Base-by-base conservation (phyloP, 2,329 filamentous ascomycete genomes). In the Ilyonectria sp. region DNA sequence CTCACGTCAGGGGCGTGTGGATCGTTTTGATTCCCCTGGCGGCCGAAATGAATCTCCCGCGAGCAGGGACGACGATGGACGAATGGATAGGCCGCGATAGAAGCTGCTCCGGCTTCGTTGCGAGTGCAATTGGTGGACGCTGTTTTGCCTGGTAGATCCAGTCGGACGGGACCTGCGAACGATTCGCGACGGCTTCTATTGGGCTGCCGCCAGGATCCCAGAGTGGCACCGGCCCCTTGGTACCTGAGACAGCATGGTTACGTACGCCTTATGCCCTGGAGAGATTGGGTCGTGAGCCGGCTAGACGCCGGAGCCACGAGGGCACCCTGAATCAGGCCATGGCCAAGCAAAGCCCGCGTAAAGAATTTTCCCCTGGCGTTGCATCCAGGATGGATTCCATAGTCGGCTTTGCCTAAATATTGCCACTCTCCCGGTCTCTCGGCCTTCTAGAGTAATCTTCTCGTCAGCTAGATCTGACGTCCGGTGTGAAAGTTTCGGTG, bases 181-280 rank as follows among this genome's bases (percentile, higher is more conserved):
- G 63, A 65, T 65, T 65, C 63, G 57, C 57, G 63, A 65, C 46
- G 15, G 19, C 23, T 15, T 53, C 57, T 19, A 60, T 65, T 59
- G 62, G 47, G 29, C 35, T 35, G 11, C 29, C 31, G 29, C 29
- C n/a, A 19, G 33, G 37, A 61, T 65, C 63, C 44, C 57, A 46
- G 52, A 26, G 26, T 31, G 43, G 31, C 4, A 8, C 10, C 17
- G n/a, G 17, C 50, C 40, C 19, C 63, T 31, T 55, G 57, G 26
- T 35, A 65, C 63, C 63, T 65, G 57, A 65, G 63, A 65, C 63
- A 60, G 44, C 44, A 57, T 37, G 63, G 46, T 65, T 65, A 57
- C 63, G 63, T 65, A 46, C 57, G 43, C 63, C 29, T 46, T 26
- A 15, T 19, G 57, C 44, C 63, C 19, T 53, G 35, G 6, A 8